A percentile compares a stretch with the other conserved stretches of the same genome.
These are phyloP conservation scores for Coniochaeta pulveracea DNA, from an alignment of 2,329 filamentous ascomycete species.

Conservation along the genomic window DNA sequence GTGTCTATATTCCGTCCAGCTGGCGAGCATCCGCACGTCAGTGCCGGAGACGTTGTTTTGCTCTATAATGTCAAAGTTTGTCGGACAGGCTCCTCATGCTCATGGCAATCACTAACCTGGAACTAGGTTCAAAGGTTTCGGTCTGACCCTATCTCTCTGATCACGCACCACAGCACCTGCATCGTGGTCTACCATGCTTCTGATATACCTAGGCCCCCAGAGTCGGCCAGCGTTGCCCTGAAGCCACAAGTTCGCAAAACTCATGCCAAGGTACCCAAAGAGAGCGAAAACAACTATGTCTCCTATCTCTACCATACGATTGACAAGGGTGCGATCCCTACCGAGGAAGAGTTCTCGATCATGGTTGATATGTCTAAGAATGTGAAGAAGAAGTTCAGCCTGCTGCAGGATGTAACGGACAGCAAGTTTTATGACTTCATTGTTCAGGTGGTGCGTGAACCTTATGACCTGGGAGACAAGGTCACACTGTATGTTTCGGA, in stretches of 20 bases:
- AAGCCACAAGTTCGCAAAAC: slow-evolving; percentile 6
- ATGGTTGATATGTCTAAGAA: slow-evolving; percentile 27
- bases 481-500: slow-evolving; percentile 67
- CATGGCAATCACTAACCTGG: no score
- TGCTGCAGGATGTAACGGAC: slow-evolving; percentile 51
- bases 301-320: slow-evolving; percentile 32
- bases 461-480: slow-evolving; percentile 29
- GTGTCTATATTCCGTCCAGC: slow-evolving; percentile 51
- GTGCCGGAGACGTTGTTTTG: slow-evolving; percentile 52
- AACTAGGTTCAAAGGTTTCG: slow-evolving; percentile 32
- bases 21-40: slow-evolving; percentile 33
- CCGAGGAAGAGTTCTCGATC: slow-evolving; percentile 27
- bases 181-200: slow-evolving; percentile 31
- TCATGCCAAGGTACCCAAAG: slow-evolving; percentile 9
- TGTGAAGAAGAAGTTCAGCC: slow-evolving; percentile 44
- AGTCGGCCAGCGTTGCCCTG: slow-evolving; percentile 22
- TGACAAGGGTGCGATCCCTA: slow-evolving; percentile 31
- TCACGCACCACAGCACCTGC: slow-evolving; percentile 28
- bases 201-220: slow-evolving; percentile 27
- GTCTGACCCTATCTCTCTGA: slow-evolving; percentile 24
- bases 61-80: slow-evolving; percentile 44
- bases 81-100: no score
- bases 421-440: slow-evolving; percentile 55
- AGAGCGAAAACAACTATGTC: slow-evolving; percentile 31
- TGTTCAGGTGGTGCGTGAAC: slow-evolving; percentile 53